Conservation (phyloP, 805 yeast genomes). For the Candida peoriensis region DNA sequence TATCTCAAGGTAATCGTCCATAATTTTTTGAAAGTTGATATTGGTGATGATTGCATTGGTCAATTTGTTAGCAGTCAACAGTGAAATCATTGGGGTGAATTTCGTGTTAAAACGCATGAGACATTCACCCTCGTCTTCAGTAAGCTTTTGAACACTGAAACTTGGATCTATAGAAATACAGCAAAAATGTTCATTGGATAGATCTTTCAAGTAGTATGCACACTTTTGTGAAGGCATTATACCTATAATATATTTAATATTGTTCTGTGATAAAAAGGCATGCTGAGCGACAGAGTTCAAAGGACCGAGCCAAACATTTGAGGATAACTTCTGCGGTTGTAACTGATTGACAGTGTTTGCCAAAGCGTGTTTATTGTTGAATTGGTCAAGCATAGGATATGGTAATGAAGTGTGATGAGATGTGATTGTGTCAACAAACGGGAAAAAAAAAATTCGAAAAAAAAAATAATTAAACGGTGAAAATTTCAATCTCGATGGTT, state of each 20-base stretch:
- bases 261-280: conserved; percentile 31
- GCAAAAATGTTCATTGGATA: conserved; percentile 23
- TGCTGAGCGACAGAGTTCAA: conserved; percentile 35
- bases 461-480: not conserved
- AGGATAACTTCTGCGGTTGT: conserved; percentile 37
- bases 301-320: conserved; percentile 43
- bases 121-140: conserved; percentile 22
- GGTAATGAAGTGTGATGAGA: too few relatives aligned
- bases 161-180: conserved; percentile 32
- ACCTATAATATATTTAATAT: conserved; percentile 35
- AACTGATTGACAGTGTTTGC: conserved; percentile 24
- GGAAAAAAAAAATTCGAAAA: too few relatives aligned
- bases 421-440: conserved; percentile 3
- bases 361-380: conserved; percentile 22
- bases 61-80: conserved; percentile 18
- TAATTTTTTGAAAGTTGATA: conserved; percentile 20
- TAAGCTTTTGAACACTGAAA: conserved; percentile 24
- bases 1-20: conserved; percentile 18
- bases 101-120: conserved; percentile 23
- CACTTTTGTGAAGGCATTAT: conserved; percentile 30
- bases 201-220: conserved; percentile 25
- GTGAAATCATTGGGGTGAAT: conserved; percentile 19
- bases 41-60: conserved; percentile 21
- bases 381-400: conserved; percentile 17
- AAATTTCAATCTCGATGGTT: not conserved